phyloP scores from a whole-genome alignment of 495 filamentous ascomycete species.

The Aspergillus coremiiformis region DNA sequence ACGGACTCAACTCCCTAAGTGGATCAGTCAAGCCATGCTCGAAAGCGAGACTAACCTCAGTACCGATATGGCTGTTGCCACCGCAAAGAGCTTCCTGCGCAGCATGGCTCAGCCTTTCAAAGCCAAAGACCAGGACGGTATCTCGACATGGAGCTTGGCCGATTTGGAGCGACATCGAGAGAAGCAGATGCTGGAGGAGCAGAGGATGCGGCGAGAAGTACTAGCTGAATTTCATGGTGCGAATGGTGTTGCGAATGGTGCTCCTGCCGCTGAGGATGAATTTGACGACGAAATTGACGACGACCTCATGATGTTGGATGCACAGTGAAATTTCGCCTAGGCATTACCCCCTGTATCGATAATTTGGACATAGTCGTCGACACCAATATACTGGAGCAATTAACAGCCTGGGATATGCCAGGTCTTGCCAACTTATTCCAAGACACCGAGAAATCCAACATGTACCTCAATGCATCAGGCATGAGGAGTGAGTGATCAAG shows the following conservation, averaged over 20 bases:
- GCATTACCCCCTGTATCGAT: background rate
- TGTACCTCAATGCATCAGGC: too few species aligned
- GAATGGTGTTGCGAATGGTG: constrained; percentile 18
- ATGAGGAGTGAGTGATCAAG: too few species aligned
- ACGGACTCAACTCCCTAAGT: constrained; percentile 83
- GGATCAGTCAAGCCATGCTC: constrained; percentile 85
- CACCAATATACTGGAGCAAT: background rate
- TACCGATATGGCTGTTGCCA: constrained; percentile 89
- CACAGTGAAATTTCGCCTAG: constrained; percentile 27
- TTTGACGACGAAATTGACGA: constrained; percentile 58
- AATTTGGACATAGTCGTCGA: background rate
- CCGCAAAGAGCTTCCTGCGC: constrained; percentile 79
- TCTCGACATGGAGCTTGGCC: constrained; percentile 79
- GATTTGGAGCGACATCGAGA: constrained; percentile 62
- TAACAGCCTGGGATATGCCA: background rate
- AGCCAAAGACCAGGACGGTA: constrained; percentile 74
- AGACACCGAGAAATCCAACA: background rate
- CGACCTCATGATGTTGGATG: constrained; percentile 54
- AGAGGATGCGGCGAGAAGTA: constrained; percentile 39
- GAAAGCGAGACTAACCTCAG: constrained; percentile 81
- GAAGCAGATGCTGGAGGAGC: constrained; percentile 67
- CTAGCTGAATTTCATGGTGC: constrained; percentile 21
- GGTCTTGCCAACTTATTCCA: background rate
- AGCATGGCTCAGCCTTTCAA: constrained; percentile 88
- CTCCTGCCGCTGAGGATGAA: constrained; percentile 33